Percentiles rank a stretch among this genome's conserved stretches.
Conservation (phyloP, 2,329 filamentous ascomycete species). For the Shiraia sp. region DNA sequence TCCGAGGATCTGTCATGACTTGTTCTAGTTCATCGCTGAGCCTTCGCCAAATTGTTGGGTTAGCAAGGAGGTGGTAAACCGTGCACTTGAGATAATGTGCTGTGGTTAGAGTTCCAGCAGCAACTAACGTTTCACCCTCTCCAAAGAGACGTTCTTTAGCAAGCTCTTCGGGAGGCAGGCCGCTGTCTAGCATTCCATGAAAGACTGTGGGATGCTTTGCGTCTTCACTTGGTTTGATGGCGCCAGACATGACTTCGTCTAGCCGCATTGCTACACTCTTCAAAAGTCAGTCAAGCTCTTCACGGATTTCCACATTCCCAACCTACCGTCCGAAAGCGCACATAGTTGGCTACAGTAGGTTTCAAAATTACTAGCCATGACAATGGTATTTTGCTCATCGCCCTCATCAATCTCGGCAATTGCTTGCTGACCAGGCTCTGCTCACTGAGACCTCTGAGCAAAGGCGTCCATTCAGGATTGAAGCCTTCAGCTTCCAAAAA, state of each 20-base stretch:
- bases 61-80: slow-evolving; percentile 25
- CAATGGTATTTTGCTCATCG: slow-evolving; percentile 6
- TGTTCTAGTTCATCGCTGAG: slow-evolving; percentile 22
- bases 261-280: not conserved
- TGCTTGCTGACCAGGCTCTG: slow-evolving; percentile 6
- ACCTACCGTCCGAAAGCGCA: slow-evolving; percentile 7
- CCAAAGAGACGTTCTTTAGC: slow-evolving; percentile 7
- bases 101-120: slow-evolving; percentile 13
- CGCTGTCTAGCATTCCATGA: slow-evolving; percentile 33
- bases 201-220: slow-evolving; percentile 26
- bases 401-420: slow-evolving; percentile 5
- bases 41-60: slow-evolving; percentile 11
- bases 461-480: slow-evolving; percentile 6
- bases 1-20: slow-evolving; percentile 6
- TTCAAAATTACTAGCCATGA: slow-evolving; percentile 2
- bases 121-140: slow-evolving; percentile 12
- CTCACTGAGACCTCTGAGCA: slow-evolving; percentile 2
- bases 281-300: not conserved
- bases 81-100: slow-evolving; percentile 12
- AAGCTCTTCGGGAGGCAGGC: slow-evolving; percentile 16
- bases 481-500: slow-evolving; percentile 3
- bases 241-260: slow-evolving; percentile 1
- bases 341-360: slow-evolving; percentile 7
- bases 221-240: not conserved
- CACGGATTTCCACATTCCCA: not conserved